Evolutionary conservation across 352 stramenopile genomes (phyloP).

Genomic region (Phytophthora pseudosyringae): DNA sequence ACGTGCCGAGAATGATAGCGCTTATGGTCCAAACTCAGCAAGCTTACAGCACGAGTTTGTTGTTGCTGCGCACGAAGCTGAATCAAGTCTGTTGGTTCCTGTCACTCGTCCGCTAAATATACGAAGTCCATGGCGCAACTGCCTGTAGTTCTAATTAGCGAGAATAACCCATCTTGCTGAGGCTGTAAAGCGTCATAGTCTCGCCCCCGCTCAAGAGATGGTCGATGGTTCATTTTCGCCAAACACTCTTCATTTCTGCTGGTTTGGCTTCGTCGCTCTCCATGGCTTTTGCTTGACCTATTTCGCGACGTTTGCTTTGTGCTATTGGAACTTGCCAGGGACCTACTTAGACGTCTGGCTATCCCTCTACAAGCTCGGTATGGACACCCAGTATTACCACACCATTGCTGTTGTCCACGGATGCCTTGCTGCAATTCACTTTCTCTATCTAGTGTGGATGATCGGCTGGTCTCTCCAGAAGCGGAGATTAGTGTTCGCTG

Average conservation of each 20-base stretch:
- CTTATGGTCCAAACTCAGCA: too few relatives aligned
- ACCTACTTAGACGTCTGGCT: constrained; percentile 21
- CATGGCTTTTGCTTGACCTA: constrained; percentile 19
- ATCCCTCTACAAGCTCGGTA: constrained; percentile 12
- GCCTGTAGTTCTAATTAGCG: background rate
- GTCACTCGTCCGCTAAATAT: background rate
- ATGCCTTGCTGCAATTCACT: constrained; percentile 19
- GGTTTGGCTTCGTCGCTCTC: constrained; percentile 19
- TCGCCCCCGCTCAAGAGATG: background rate
- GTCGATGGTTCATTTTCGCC: constrained; percentile 10
- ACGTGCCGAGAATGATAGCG: too few relatives aligned
- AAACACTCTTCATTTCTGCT: constrained; percentile 4
- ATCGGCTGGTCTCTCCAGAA: constrained; percentile 31
- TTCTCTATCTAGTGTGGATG: constrained; percentile 30
- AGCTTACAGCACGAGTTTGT: too few relatives aligned
- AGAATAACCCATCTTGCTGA: background rate
- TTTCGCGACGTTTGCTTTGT: constrained; percentile 14
- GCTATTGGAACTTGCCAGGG: constrained; percentile 27
- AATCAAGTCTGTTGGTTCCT: too few relatives aligned
- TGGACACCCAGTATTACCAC: constrained; percentile 10
- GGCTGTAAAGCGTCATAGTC: background rate
- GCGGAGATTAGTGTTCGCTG: constrained; percentile 19
- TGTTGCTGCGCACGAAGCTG: too few relatives aligned
- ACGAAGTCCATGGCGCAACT: background rate
- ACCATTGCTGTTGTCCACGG: constrained; percentile 21